These are phyloP conservation scores for Chaetomidium leptoderma DNA, from an alignment of 495 filamentous ascomycete species.

Conservation along the genomic window DNA sequence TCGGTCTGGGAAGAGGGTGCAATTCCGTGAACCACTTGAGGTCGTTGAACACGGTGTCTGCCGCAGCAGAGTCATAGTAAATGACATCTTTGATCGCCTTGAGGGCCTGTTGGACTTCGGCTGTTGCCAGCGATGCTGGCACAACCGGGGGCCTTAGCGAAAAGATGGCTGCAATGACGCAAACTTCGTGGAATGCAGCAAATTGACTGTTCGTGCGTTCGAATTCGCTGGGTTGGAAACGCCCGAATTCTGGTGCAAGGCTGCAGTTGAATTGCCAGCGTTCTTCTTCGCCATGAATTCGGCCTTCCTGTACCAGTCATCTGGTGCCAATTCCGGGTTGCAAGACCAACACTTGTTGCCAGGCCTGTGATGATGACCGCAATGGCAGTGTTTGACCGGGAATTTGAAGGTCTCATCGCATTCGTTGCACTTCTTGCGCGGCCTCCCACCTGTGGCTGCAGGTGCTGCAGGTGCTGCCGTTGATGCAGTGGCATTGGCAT, in stretches of 20 bases:
- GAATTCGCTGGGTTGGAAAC: background rate
- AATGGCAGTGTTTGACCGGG: background rate
- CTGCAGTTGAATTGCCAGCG: background rate
- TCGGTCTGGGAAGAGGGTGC: background rate
- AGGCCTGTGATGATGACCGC: background rate
- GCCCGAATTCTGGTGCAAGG: background rate
- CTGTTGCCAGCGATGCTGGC: background rate
- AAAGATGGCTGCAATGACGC: background rate
- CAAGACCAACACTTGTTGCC: background rate
- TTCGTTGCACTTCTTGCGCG: too few species aligned
- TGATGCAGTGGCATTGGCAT: too few species aligned
- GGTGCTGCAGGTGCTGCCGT: background rate
- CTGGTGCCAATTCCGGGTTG: background rate
- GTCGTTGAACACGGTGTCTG: background rate
- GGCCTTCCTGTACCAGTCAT: background rate
- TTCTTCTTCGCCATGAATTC: background rate
- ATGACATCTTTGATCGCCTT: background rate
- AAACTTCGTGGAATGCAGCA: background rate
- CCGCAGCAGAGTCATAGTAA: background rate
- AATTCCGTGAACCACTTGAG: background rate
- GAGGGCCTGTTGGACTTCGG: slow-evolving; percentile 7
- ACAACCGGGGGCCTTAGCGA: background rate
- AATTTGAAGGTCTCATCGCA: background rate
- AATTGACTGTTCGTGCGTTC: background rate
- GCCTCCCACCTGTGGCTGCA: background rate